Percentiles rank a stretch among this genome's conserved stretches.
phyloP scores from a whole-genome alignment of 768 basidiomycete genomes.

The Pisolithus tinctorius region DNA sequence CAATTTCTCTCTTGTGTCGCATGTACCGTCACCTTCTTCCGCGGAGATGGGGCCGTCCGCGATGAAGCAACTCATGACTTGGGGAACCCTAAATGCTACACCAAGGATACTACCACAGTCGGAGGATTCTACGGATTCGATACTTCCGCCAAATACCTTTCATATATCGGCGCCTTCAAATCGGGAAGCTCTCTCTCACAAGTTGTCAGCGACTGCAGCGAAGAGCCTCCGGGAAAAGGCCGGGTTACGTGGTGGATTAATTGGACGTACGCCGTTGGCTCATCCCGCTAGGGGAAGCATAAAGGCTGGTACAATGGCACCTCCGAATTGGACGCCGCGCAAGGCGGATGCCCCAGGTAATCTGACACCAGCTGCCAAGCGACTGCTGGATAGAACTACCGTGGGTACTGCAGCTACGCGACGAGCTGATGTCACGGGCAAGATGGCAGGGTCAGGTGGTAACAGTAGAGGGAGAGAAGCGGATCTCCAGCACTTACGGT shows the following conservation, averaged over 20 bases:
- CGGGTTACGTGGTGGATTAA: slow-evolving; percentile 43
- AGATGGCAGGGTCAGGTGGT: slow-evolving; percentile 50
- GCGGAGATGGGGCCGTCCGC: slow-evolving; percentile 73
- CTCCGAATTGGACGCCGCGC: slow-evolving; percentile 75
- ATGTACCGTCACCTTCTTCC: slow-evolving; percentile 82
- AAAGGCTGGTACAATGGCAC: slow-evolving; percentile 61
- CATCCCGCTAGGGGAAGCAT: slow-evolving; percentile 25
- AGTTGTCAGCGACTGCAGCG: slow-evolving; percentile 74
- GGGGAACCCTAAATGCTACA: slow-evolving; percentile 90
- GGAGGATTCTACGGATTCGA: slow-evolving; percentile 44
- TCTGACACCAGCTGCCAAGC: slow-evolving; percentile 80
- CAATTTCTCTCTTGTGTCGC: slow-evolving; percentile 73
- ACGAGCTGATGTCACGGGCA: slow-evolving; percentile 64
- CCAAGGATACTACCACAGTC: slow-evolving; percentile 75
- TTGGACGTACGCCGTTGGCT: slow-evolving; percentile 27
- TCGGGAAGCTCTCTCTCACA: slow-evolving; percentile 77
- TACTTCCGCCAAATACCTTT: slow-evolving; percentile 53
- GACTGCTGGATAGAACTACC: slow-evolving; percentile 67
- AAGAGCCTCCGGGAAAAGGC: slow-evolving; percentile 78
- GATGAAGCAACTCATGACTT: slow-evolving; percentile 93
- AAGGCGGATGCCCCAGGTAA: slow-evolving; percentile 65
- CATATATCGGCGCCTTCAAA: slow-evolving; percentile 69
- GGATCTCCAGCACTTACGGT: slow-evolving; percentile 60
- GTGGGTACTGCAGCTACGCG: slow-evolving; percentile 55
- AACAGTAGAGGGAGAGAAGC: slow-evolving; percentile 41